Evolutionary conservation across 805 yeast genomes (phyloP).

Genomic region (Cyberlindnera subsufficiens): DNA sequence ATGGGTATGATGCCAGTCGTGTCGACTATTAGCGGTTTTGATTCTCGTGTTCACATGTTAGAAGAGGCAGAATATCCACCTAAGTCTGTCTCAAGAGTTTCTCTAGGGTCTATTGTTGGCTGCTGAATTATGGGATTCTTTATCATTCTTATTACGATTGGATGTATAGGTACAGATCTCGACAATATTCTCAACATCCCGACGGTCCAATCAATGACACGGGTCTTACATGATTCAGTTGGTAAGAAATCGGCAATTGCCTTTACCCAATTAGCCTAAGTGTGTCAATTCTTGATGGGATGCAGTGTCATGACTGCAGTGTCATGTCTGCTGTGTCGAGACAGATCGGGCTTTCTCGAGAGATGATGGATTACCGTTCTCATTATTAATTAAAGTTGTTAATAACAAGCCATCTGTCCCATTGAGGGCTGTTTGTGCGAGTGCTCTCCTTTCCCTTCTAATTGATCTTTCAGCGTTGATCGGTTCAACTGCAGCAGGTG

Average conservation of each 20-base stretch:
- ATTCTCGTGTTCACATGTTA: conserved; percentile 64
- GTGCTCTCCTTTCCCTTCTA: conserved; percentile 31
- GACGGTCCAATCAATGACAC: conserved; percentile 60
- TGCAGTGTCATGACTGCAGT: conserved; percentile 48
- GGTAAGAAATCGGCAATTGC: conserved; percentile 64
- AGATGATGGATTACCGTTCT: conserved; percentile 67
- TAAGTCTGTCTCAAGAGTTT: conserved; percentile 56
- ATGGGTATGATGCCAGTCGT: conserved; percentile 55
- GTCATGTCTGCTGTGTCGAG: conserved; percentile 65
- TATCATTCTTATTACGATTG: conserved; percentile 45
- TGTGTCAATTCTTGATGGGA: conserved; percentile 63
- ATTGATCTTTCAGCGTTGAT: conserved; percentile 36
- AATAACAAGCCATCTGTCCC: conserved; percentile 56
- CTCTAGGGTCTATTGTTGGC: conserved; percentile 46
- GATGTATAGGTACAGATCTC: conserved; percentile 38
- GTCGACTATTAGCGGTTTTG: conserved; percentile 72
- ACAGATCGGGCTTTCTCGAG: conserved; percentile 71
- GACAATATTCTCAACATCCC: conserved; percentile 27
- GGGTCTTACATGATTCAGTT: conserved; percentile 51
- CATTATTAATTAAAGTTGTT: conserved; percentile 50
- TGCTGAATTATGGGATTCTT: conserved; percentile 56
- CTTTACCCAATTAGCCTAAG: conserved; percentile 49
- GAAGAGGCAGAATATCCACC: conserved; percentile 64
- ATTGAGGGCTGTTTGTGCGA: conserved; percentile 48
- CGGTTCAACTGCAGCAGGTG: conserved; percentile 38